Percentiles rank a stretch among this genome's conserved stretches.
Conservation (phyloP, 179 eudicot genomes). For the Silene coronaria region DNA sequence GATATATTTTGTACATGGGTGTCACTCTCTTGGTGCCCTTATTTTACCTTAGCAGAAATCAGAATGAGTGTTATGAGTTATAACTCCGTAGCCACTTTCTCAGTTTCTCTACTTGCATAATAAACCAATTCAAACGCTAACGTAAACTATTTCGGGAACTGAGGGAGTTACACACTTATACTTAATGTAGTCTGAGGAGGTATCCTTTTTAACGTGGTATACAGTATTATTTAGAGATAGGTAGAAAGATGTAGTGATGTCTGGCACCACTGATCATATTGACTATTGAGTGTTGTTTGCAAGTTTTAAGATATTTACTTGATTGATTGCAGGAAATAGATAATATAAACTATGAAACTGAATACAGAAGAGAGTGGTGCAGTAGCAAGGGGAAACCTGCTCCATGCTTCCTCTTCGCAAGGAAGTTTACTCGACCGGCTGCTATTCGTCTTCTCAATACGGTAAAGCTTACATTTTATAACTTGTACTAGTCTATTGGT, state of each 20-base stretch:
- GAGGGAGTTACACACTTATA: too few relatives aligned
- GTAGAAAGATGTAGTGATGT: background rate
- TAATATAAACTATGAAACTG: slow-evolving; percentile 79
- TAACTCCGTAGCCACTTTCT: too few relatives aligned
- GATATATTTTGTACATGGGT: too few relatives aligned
- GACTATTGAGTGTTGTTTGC: background rate
- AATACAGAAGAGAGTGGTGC: slow-evolving; percentile 92
- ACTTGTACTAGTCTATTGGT: too few relatives aligned
- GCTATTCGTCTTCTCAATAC: slow-evolving; percentile 66
- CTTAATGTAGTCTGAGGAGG: too few relatives aligned
- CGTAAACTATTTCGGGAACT: too few relatives aligned
- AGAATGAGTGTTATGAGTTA: too few relatives aligned
- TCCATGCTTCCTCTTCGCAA: slow-evolving; percentile 87
- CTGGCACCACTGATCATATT: background rate
- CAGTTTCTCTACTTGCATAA: too few relatives aligned
- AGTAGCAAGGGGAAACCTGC: slow-evolving; percentile 76
- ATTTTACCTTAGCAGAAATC: too few relatives aligned
- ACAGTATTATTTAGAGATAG: background rate
- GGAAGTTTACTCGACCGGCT: slow-evolving; percentile 89
- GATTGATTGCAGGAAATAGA: slow-evolving; percentile 55
- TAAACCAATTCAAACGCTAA: too few relatives aligned
- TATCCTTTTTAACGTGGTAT: too few relatives aligned
- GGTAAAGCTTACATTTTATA: slow-evolving; percentile 32
- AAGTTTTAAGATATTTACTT: background rate
- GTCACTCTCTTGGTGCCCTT: too few relatives aligned